phyloP scores from a whole-genome alignment of 768 basidiomycete species.

The Suillus brevipes region DNA sequence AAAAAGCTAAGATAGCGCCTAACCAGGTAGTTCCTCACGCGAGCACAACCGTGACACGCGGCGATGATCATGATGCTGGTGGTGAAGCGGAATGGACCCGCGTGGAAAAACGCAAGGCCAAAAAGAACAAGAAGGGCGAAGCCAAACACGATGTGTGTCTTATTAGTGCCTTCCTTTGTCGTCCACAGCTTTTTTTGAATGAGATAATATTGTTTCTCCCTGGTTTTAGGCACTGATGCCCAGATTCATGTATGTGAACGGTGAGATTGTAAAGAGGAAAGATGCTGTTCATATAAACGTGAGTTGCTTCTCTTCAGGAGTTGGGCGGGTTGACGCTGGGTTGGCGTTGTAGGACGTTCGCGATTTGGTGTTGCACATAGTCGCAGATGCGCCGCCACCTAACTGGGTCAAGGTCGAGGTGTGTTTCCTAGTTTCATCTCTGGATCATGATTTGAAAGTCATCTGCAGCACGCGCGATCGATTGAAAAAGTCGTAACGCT shows the following conservation, averaged over 20 bases:
- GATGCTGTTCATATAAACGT: conserved; percentile 83
- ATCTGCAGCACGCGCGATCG: conserved; percentile 61
- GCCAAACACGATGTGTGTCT: conserved; percentile 60
- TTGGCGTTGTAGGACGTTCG: conserved; percentile 68
- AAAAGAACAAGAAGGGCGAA: conserved; percentile 63
- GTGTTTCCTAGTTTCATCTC: conserved; percentile 17
- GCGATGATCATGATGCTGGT: conserved; percentile 18
- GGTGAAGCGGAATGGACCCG: conserved; percentile 62
- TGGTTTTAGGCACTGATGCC: conserved; percentile 40
- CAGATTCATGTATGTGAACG: conserved; percentile 78
- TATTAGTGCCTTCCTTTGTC: not conserved
- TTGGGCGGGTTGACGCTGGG: not conserved
- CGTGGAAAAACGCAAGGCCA: conserved; percentile 69
- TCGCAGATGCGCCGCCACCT: conserved; percentile 80
- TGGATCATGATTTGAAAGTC: conserved; percentile 7
- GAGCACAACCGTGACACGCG: conserved; percentile 7
- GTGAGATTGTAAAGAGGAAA: conserved; percentile 70
- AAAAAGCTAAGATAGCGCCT: conserved; percentile 40
- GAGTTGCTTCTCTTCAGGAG: conserved; percentile 26
- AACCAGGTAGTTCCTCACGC: conserved; percentile 7
- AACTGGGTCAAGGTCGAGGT: conserved; percentile 89
- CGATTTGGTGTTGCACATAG: conserved; percentile 79
- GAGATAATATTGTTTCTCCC: conserved; percentile 10
- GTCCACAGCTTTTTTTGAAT: conserved; percentile 8
- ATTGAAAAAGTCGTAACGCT: conserved; percentile 80